These are phyloP conservation scores for Nematocida major DNA, from an alignment of 371 early-diverging fungal genomes.

Conservation along the genomic window DNA sequence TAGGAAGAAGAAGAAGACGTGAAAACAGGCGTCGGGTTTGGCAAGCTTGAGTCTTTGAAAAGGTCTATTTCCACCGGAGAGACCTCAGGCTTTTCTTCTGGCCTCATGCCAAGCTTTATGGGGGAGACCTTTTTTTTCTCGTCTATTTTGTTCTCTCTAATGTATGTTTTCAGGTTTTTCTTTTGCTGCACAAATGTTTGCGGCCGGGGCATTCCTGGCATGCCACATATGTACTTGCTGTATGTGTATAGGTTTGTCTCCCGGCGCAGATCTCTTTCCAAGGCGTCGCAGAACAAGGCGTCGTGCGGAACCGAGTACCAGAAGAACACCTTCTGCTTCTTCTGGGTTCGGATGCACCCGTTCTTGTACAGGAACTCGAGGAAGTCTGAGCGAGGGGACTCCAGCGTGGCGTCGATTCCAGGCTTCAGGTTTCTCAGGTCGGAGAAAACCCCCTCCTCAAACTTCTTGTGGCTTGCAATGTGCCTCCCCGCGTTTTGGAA, in stretches of 20 bases:
- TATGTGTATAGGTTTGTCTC: conserved; percentile 67
- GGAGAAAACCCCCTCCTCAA: conserved; percentile 94
- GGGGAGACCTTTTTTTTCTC: conserved; percentile 35
- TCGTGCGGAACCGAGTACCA: conserved; percentile 96
- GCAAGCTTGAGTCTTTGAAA: conserved; percentile 39
- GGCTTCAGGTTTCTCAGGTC: conserved; percentile 94
- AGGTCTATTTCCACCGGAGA: conserved; percentile 18
- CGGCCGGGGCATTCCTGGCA: conserved; percentile 26
- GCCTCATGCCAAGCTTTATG: not conserved
- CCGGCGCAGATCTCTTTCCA: conserved; percentile 91
- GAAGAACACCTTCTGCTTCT: conserved; percentile 94
- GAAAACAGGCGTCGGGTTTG: conserved; percentile 32
- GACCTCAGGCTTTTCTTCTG: not conserved
- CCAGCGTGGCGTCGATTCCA: conserved; percentile 84
- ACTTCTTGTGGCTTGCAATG: conserved; percentile 83
- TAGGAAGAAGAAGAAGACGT: conserved; percentile 15
- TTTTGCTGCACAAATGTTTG: conserved; percentile 32
- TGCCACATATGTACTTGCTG: conserved; percentile 59
- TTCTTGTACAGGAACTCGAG: conserved; percentile 90
- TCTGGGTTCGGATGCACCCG: conserved; percentile 95
- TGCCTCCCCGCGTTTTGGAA: conserved; percentile 80
- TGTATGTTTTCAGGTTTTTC: conserved; percentile 44
- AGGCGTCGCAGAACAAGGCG: conserved; percentile 84
- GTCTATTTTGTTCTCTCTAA: conserved; percentile 41
- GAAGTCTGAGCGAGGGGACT: conserved; percentile 86